These are phyloP conservation scores for Boletus subcaerulescens DNA, from an alignment of 768 basidiomycete species.

Conservation along the genomic window DNA sequence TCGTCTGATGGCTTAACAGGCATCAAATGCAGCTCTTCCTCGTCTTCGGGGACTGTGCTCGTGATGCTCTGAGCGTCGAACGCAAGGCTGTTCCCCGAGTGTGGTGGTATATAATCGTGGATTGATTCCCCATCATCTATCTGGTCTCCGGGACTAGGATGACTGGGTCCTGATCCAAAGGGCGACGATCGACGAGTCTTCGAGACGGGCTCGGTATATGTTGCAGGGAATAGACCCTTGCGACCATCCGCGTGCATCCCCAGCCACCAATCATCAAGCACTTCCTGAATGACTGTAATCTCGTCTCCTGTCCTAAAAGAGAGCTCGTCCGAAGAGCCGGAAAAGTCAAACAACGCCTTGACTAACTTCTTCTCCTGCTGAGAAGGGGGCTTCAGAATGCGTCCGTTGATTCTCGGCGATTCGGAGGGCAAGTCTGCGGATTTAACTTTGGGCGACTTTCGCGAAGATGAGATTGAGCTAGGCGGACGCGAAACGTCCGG, in stretches of 20 bases:
- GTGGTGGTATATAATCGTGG: conserved; percentile 18
- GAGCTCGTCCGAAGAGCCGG: conserved; percentile 74
- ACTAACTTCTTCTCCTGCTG: conserved; percentile 53
- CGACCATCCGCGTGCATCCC: conserved; percentile 63
- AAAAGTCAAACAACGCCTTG: conserved; percentile 73
- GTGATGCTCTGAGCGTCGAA: conserved; percentile 41
- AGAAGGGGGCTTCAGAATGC: conserved; percentile 52
- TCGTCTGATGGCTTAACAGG: conserved; percentile 28
- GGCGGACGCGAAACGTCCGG: conserved; percentile 33
- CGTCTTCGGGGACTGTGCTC: conserved; percentile 42
- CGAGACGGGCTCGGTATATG: conserved; percentile 56
- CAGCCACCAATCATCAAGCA: conserved; percentile 90
- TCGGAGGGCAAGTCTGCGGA: conserved; percentile 21
- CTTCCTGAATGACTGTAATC: conserved; percentile 74
- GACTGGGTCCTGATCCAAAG: conserved; percentile 30
- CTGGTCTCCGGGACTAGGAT: conserved; percentile 11
- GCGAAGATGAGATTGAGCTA: conserved; percentile 33
- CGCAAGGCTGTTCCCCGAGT: conserved; percentile 18
- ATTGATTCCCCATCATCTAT: conserved; percentile 25
- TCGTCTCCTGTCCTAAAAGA: conserved; percentile 71
- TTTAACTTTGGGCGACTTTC: conserved; percentile 29
- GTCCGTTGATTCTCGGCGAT: conserved; percentile 29
- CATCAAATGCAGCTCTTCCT: conserved; percentile 39
- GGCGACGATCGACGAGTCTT: conserved; percentile 26
- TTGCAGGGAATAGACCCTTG: conserved; percentile 78